A percentile compares a stretch with the other conserved stretches of the same genome.
Evolutionary conservation across 495 filamentous ascomycete genomes (phyloP).

Genomic region (Hypoxylon trugodes): DNA sequence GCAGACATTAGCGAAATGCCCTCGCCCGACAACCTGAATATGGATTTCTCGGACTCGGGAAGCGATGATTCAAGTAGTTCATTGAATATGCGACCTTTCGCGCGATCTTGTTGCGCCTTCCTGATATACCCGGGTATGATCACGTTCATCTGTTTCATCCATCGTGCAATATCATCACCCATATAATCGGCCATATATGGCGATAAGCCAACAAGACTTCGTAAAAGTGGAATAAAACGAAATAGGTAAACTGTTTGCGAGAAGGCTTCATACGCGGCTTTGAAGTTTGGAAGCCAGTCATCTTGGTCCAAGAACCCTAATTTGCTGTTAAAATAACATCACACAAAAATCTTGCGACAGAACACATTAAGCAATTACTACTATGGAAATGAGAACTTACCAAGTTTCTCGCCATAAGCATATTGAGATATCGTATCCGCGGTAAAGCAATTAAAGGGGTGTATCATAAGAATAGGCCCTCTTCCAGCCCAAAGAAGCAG

Average conservation of each 20-base stretch:
- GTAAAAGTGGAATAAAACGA: not conserved
- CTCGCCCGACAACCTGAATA: not conserved
- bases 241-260: not conserved
- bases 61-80: not conserved
- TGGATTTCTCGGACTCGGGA: not conserved
- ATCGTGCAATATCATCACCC: not conserved
- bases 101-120: not conserved
- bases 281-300: not conserved
- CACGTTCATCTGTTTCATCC: not conserved
- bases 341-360: no score
- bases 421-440: not conserved
- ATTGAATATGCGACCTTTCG: not conserved
- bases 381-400: not conserved
- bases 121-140: not conserved
- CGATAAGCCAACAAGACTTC: not conserved
- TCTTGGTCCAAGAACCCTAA: not conserved
- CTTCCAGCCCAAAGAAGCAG: not conserved
- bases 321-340: no score
- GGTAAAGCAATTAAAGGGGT: not conserved
- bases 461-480: not conserved
- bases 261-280: not conserved
- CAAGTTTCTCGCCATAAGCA: not conserved
- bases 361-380: no score
- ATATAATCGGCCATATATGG: not conserved
- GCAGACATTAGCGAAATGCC: not conserved